These are phyloP conservation scores for Echeveria elegans DNA, from an alignment of 164 flowering plant genomes.

Conservation along the genomic window DNA sequence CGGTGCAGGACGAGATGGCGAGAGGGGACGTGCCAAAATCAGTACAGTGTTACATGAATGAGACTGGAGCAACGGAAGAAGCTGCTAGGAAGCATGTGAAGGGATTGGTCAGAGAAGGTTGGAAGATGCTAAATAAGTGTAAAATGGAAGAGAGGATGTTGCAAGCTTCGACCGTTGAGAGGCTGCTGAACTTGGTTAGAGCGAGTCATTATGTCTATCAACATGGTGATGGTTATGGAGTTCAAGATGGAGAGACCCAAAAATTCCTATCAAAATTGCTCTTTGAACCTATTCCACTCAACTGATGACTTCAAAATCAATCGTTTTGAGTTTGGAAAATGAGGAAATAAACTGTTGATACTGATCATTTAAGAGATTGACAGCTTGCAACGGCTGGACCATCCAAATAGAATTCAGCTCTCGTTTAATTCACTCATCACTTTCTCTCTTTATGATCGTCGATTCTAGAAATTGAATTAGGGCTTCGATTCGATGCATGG, in stretches of 20 bases:
- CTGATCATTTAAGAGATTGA: no score
- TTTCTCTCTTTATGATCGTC: no score
- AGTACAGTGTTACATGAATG: conserved; percentile 29
- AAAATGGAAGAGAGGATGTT: conserved; percentile 5
- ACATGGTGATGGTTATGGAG: conserved; percentile 12
- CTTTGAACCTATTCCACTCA: conserved; percentile 2
- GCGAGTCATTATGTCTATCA: conserved; percentile 7
- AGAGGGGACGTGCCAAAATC: conserved; percentile 31
- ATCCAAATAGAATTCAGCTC: no score
- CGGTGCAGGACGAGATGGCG: conserved; percentile 22
- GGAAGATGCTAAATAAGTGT: conserved; percentile 23
- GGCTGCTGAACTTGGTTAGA: conserved; percentile 10
- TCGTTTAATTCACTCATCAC: no score
- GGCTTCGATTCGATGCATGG: no score
- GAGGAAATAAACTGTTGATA: no score
- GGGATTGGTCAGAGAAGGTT: conserved; percentile 9
- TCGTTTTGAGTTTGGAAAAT: no score
- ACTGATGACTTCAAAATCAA: no score
- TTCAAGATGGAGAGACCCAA: conserved; percentile 4
- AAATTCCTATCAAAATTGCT: background rate
- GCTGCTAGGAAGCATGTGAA: conserved; percentile 21
- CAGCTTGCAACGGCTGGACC: no score
- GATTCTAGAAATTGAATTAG: no score
- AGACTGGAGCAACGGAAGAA: conserved; percentile 21
- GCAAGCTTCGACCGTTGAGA: background rate